Base-by-base conservation (phyloP, 2,329 filamentous ascomycete species). In the Fusarium sp. region DNA sequence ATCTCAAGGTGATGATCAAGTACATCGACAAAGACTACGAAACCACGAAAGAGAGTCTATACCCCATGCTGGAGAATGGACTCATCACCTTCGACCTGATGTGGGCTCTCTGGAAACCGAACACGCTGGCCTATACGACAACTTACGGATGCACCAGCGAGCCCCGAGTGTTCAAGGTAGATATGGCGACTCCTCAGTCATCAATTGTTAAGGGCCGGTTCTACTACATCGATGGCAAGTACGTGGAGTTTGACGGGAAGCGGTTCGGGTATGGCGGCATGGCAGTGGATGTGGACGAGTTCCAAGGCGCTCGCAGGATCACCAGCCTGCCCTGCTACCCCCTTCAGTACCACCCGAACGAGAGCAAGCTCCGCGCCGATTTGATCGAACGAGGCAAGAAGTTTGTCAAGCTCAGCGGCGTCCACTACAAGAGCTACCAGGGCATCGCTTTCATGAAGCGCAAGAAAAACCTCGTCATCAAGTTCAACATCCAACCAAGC, bases 221-320 rank as follows among this genome's bases (percentile, higher is more conserved):
- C 83, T 97, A 95, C 83, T 89, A 87, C 74, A 87, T 98, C 16
- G 93, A 96, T 75, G 94, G 92, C 24, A 88, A 87, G 81, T 97
- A 97, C 76, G 88, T 98, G 29, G 95, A 97, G 78, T 97, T 95
- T 71, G 94, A 98, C 76, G 95, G 95, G 67, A 97, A 97, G 80
- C 88, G 89, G 8, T 97, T 95, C 80, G 95, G 95, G 4, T 92
- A 93, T 77, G 94, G 93, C 18, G 91, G 86, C 59, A 90, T 94
- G 79, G 86, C 90, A 13, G 89, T 91, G 41, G 91, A 95, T 60
- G 91, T 98, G 14, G 83, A 88, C 8, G 86, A 90, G 4, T 98
- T 98, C 86, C 93, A 94, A 68, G 95, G 95, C 0, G 90, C 93
- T 16, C 90, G 92, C 71, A 95, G 94, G 83, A 97, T 98, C 79